Evolutionary conservation across 1,284 basidiomycete genomes (phyloP), one percentile per base, ranked within the genome.

Genomic region (Tilletia caries): DNA sequence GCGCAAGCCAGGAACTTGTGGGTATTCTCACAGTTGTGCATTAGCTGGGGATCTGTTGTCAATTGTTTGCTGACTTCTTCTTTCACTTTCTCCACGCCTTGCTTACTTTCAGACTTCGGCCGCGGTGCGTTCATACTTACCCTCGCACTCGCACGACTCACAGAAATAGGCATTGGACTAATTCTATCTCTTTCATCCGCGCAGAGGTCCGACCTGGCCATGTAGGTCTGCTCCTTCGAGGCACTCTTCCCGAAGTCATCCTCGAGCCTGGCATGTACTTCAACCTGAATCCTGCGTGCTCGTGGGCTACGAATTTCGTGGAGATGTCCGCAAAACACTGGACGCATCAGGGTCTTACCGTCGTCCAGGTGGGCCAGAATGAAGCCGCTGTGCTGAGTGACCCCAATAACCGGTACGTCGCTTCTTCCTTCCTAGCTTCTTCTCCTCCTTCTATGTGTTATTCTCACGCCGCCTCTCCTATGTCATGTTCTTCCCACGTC

Each of bases 291-390:
- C 85, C 91, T 64, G 86, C 89, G 12, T 91, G 91, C 74, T 91
- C 91, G 91, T 92, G 90, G 89, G 90, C 90, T 5, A 86, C 91
- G 18, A 82, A 85, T 20, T 92, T 88, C 3, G 87, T 87, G 78
- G 90, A 89, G 90, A 89, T 91, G 64, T 91, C 91, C 4, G 90
- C 91, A 74, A 89, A 91, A 1, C 89, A 91, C 23, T 88, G 91
- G 60, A 88, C 89, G 76, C 91, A 91, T 80, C 87, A 88, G 67
- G 91, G 91, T 69, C 84, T 92, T 69, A 91, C 90, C 0, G 86
- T 91, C 27, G 90, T 92, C 0, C 91, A 92, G 79, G 90, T 91
- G 43, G 89, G 90, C 1, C 90, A 91, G 85, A 91, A 91, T 76
- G 88, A 89, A 85, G 90, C 89, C 5, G 90, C 91, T 0, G 90